Base-by-base conservation (phyloP, 2,329 filamentous ascomycete species). In the Alternaria gaisen region DNA sequence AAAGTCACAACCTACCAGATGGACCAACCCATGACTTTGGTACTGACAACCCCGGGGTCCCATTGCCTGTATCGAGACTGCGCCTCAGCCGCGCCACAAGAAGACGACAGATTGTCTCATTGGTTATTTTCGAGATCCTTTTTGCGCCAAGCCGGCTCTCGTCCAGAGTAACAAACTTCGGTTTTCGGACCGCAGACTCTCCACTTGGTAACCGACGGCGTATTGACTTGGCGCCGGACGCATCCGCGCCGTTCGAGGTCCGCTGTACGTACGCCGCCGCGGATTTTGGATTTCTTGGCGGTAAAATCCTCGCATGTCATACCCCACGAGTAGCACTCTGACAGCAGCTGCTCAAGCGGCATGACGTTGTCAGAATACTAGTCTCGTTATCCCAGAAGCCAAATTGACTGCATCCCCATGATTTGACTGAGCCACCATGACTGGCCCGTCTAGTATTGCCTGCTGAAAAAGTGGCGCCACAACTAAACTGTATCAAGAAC, bases 381-480 rank as follows among this genome's bases (percentile, higher is more conserved):
- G n/a, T 14, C 22, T 16, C 24, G 16, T 50, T 32, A 9, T 47
- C 11, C 18, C 18, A 18, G 5, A 28, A 30, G 28, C 52, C 38
- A 44, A 48, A 18, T 43, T n/a, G 43, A 44, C 18, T 10, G 16
- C 10, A 36, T 14, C 41, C 18, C 38, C 20, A 57, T 41, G 22
- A 36, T 53, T 38, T 41, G 50, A 46, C 47, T 53, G 55, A 63
- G 59, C 59, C 59, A 58, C 52, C 30, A 44, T 60, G 26, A 58
- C 10, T 63, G 42, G 59, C n/a, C 56, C 55, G 58, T 47, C 44
- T 55, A 46, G 53, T 53, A 50, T 34, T 59, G 11, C 57, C 42
- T 30, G n/a, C 22, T 43, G 40, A 24, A 24, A 18, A 9, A 24
- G 47, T 57, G 60, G 65, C 65, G 64, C 66, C 61, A 66, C 64